Evolutionary conservation across 1,284 basidiomycete genomes (phyloP).

Genomic region (Ustilago bromivora): DNA sequence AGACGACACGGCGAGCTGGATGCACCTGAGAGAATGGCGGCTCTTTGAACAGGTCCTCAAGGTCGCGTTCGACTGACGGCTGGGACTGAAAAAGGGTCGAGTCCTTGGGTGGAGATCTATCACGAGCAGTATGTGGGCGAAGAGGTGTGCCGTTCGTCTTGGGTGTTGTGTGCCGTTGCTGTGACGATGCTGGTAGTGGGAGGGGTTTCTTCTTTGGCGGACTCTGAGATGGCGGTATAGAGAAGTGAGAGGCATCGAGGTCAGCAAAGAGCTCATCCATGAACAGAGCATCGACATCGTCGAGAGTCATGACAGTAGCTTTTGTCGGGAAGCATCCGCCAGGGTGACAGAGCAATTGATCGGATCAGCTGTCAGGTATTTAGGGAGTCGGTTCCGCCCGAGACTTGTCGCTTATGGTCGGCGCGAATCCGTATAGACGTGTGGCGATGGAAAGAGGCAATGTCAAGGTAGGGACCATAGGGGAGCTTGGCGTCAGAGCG

Average conservation of each 20-base stretch:
- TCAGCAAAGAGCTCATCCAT: conserved; percentile 53
- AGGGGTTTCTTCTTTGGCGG: conserved; percentile 32
- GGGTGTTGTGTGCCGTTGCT: not conserved
- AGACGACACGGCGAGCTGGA: conserved; percentile 13
- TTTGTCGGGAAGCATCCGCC: not conserved
- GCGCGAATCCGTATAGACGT: not conserved
- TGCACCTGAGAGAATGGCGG: conserved; percentile 2
- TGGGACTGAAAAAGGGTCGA: conserved; percentile 26
- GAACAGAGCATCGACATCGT: conserved; percentile 40
- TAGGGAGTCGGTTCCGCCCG: not conserved
- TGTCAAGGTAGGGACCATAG: not conserved
- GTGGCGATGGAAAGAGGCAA: not conserved
- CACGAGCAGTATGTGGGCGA: not conserved
- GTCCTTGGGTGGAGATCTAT: conserved; percentile 26
- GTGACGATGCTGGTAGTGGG: not conserved
- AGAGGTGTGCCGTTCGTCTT: not conserved
- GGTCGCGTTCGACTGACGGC: conserved; percentile 14
- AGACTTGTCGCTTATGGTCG: not conserved
- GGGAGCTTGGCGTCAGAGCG: not conserved
- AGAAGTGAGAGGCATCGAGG: conserved; percentile 47
- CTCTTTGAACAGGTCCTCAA: conserved; percentile 24
- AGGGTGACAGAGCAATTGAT: not conserved
- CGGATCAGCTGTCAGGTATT: not conserved
- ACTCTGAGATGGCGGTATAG: conserved; percentile 44
- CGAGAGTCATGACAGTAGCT: conserved; percentile 27